These are phyloP conservation scores for Fagopyrum tataricum DNA, from an alignment of 148 eudicot species.

Conservation along the genomic window DNA sequence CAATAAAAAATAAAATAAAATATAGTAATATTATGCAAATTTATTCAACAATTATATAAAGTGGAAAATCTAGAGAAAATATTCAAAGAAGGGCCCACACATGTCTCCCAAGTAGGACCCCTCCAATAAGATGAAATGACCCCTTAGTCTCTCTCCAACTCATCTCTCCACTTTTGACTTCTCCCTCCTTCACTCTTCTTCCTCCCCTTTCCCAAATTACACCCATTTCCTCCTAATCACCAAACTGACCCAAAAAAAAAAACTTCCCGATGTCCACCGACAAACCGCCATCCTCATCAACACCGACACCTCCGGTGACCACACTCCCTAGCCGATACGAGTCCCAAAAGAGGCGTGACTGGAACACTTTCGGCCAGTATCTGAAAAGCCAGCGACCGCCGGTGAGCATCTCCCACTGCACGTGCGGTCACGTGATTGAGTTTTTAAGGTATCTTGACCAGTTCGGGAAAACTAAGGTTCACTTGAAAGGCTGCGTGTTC, in stretches of 20 bases:
- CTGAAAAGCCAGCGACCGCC: constrained; percentile 68
- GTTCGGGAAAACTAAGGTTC: constrained; percentile 85
- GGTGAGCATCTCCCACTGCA: constrained; percentile 46
- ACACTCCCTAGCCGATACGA: constrained; percentile 55
- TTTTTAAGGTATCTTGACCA: constrained; percentile 73
- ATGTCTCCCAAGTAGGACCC: constrained; percentile 10
- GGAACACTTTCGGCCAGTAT: constrained; percentile 88
- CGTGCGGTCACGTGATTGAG: constrained; percentile 64
- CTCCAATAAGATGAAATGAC: constrained; percentile 31
- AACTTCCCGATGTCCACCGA: background rate
- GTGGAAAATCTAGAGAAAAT: background rate
- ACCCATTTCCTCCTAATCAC: constrained; percentile 7
- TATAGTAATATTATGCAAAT: background rate
- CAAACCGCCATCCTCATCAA: background rate
- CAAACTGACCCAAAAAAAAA: background rate
- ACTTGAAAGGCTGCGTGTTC: constrained; percentile 53
- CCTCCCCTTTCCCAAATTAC: constrained; percentile 9
- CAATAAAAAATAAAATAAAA: too few relatives aligned
- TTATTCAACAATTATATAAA: background rate
- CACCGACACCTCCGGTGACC: background rate
- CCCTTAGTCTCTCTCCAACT: constrained; percentile 19
- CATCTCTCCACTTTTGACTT: constrained; percentile 24
- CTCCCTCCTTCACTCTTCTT: constrained; percentile 8
- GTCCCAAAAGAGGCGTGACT: constrained; percentile 69
- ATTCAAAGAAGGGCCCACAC: constrained; percentile 4